Percentiles rank a stretch among this genome's conserved stretches.
These are phyloP conservation scores for Phytophthora multivora DNA, from an alignment of 352 stramenopile genomes.

Conservation along the genomic window DNA sequence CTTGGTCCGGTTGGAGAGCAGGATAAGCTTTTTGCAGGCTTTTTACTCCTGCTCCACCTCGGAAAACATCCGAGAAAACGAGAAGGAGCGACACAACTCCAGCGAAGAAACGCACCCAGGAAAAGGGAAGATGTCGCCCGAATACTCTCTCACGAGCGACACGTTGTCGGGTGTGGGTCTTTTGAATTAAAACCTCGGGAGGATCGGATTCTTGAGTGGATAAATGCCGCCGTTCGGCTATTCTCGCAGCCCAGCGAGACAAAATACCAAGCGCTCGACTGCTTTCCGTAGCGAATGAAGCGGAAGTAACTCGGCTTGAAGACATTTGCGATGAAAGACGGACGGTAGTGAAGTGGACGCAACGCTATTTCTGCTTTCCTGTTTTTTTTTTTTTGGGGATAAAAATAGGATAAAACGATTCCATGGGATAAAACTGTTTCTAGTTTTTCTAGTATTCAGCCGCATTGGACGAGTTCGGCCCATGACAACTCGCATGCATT, in stretches of 20 bases:
- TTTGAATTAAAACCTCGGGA: constrained; percentile 21
- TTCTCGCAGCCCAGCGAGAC: neutral
- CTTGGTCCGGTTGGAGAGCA: constrained; percentile 35
- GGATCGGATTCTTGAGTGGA: neutral
- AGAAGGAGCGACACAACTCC: constrained; percentile 32
- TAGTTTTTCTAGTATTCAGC: neutral
- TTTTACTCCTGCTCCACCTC: constrained; percentile 32
- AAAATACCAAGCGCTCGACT: neutral
- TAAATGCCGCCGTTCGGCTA: neutral
- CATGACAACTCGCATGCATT: constrained; percentile 7
- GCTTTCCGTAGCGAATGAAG: neutral
- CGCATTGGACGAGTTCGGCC: constrained; percentile 26
- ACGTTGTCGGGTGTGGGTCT: constrained; percentile 23
- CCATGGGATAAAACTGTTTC: neutral
- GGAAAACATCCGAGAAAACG: constrained; percentile 38
- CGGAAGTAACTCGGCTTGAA: neutral
- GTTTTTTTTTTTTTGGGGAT: too few relatives aligned
- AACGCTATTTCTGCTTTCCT: neutral
- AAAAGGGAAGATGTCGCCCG: constrained; percentile 32
- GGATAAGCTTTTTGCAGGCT: constrained; percentile 18
- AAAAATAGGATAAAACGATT: neutral
- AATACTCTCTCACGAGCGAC: constrained; percentile 25
- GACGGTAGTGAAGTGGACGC: neutral
- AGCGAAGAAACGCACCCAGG: constrained; percentile 25
- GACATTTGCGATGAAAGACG: neutral